Evolutionary conservation across 2,329 filamentous ascomycete species (phyloP).

Genomic region (Aureobasidium musti): DNA sequence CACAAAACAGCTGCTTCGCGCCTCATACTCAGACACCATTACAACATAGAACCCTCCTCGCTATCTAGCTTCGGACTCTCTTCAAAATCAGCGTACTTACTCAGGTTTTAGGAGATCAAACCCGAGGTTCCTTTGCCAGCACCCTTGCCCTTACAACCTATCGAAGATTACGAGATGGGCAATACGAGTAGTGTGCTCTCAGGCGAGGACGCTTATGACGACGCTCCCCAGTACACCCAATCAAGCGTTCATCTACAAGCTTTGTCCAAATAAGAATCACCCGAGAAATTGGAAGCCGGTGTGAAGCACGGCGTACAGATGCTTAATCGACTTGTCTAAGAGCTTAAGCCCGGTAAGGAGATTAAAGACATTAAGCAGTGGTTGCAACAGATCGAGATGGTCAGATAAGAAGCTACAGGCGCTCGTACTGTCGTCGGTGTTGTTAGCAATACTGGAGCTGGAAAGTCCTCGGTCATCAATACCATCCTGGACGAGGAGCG

Average conservation of each 20-base stretch:
- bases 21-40: background rate
- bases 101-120: background rate
- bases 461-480: slow-evolving; percentile 65
- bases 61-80: background rate
- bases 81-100: background rate
- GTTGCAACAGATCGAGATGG: slow-evolving; percentile 47
- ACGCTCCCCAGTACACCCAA: background rate
- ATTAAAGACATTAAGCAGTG: slow-evolving; percentile 45
- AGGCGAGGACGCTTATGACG: background rate
- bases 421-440: slow-evolving; percentile 58
- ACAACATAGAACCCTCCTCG: background rate
- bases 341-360: slow-evolving; percentile 37
- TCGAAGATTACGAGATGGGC: slow-evolving; percentile 1
- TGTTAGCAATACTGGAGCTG: slow-evolving; percentile 62
- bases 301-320: slow-evolving; percentile 45
- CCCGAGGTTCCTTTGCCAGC: background rate
- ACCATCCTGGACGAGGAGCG: slow-evolving; percentile 63
- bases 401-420: slow-evolving; percentile 45
- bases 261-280: slow-evolving; percentile 40
- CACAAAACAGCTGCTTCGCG: background rate
- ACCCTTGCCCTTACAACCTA: background rate
- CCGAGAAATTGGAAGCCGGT: slow-evolving; percentile 45
- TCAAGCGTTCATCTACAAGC: slow-evolving; percentile 35
- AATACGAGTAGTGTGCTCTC: background rate
- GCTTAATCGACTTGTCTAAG: slow-evolving; percentile 41